A percentile compares a stretch with the other conserved stretches of the same genome.
Conservation (phyloP, 257 asterid species). For the Nicotiana undulata region DNA sequence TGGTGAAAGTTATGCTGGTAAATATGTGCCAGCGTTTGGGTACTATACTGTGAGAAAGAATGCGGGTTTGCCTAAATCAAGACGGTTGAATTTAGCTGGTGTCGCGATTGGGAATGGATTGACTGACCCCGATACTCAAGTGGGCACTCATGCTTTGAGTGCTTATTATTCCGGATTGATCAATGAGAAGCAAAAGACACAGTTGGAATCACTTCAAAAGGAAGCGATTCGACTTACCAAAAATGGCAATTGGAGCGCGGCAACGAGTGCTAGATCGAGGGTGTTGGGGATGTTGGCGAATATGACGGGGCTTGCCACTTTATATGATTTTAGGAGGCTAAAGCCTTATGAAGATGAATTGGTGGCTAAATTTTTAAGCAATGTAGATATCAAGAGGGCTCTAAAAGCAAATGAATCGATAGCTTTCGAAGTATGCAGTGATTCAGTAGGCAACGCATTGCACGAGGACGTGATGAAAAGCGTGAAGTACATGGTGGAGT, state of each 20-base stretch:
- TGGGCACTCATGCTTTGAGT: slow-evolving; percentile 45
- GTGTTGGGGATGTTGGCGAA: slow-evolving; percentile 32
- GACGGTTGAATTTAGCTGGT: slow-evolving; percentile 51
- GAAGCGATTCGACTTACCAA: slow-evolving; percentile 21
- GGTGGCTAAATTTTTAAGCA: slow-evolving; percentile 45
- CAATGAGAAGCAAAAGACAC: slow-evolving; percentile 44
- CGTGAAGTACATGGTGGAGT: slow-evolving; percentile 63
- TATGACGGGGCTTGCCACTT: slow-evolving; percentile 77
- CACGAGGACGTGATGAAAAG: slow-evolving; percentile 83
- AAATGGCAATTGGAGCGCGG: slow-evolving; percentile 53
- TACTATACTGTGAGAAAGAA: slow-evolving; percentile 51
- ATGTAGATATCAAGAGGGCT: slow-evolving; percentile 37
- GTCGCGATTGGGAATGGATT: slow-evolving; percentile 83
- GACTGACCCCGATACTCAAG: slow-evolving; percentile 76
- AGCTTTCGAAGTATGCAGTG: slow-evolving; percentile 42
- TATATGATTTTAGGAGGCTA: slow-evolving; percentile 55
- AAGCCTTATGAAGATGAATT: slow-evolving; percentile 48
- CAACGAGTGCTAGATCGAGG: slow-evolving; percentile 29
- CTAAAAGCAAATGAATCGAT: slow-evolving; percentile 42
- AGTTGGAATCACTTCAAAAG: slow-evolving; percentile 45
- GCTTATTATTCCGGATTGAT: slow-evolving; percentile 53
- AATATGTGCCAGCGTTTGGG: slow-evolving; percentile 71
- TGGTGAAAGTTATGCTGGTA: slow-evolving; percentile 89
- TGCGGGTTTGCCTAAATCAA: slow-evolving; percentile 20
- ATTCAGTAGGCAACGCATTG: slow-evolving; percentile 36